Percentiles rank a stretch among this genome's conserved stretches.
These are phyloP conservation scores for Talaromyces proteolyticus DNA, from an alignment of 495 filamentous ascomycete genomes.

Conservation along the genomic window DNA sequence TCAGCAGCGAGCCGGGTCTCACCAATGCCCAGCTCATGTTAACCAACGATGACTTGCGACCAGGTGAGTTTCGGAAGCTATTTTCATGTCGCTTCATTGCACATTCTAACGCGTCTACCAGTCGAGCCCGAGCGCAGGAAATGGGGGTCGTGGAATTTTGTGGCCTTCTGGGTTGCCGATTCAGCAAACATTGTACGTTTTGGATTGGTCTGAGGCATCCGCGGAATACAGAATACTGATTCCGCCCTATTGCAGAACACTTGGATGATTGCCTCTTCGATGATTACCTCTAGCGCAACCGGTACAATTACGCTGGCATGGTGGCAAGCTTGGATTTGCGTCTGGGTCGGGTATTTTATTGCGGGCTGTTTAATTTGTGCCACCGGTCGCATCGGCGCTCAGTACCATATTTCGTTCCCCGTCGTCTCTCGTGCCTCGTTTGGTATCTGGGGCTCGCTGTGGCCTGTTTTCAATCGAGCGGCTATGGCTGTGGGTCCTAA, in stretches of 20 bases:
- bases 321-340: slow-evolving; percentile 95
- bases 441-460: slow-evolving; percentile 81
- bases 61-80: slow-evolving; percentile 40
- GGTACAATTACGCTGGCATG: slow-evolving; percentile 64
- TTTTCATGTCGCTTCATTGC: background rate
- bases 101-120: slow-evolving; percentile 13
- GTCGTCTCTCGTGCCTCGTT: slow-evolving; percentile 71
- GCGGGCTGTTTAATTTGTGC: slow-evolving; percentile 67
- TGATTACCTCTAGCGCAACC: slow-evolving; percentile 49
- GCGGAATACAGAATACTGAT: slow-evolving; percentile 3
- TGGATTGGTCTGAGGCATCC: too few relatives aligned
- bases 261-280: slow-evolving; percentile 92
- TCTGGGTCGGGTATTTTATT: slow-evolving; percentile 78
- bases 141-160: slow-evolving; percentile 87
- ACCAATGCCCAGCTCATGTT: slow-evolving; percentile 85
- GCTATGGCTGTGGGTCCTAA: slow-evolving; percentile 61
- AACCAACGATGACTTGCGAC: slow-evolving; percentile 84
- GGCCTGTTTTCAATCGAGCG: slow-evolving; percentile 87
- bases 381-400: slow-evolving; percentile 84
- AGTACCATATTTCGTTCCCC: slow-evolving; percentile 84
- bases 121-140: slow-evolving; percentile 79
- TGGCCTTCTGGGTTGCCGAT: slow-evolving; percentile 90
- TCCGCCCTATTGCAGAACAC: slow-evolving; percentile 57
- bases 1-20: slow-evolving; percentile 70
- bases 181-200: slow-evolving; percentile 78